phyloP scores from a whole-genome alignment of 352 stramenopile genomes.

The Blastocystis sp. region DNA sequence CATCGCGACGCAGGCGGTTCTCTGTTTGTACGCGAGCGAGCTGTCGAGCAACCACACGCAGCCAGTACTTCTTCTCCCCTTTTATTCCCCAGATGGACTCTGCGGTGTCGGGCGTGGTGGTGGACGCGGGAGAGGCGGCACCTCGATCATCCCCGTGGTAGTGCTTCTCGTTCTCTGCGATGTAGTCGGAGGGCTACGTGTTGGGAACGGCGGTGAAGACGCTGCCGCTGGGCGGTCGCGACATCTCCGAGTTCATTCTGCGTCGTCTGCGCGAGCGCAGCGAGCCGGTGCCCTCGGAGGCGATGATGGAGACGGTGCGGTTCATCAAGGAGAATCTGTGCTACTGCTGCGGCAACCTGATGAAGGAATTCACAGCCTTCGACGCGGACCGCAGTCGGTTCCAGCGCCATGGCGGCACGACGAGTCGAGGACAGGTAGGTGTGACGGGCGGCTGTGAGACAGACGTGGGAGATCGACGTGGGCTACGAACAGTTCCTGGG shows the following conservation, averaged over 20 bases:
- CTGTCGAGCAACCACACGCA: constrained; percentile 60
- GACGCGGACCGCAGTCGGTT: constrained; percentile 81
- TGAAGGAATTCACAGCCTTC: constrained; percentile 88
- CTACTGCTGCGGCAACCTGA: constrained; percentile 84
- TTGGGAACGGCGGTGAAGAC: constrained; percentile 84
- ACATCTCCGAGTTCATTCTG: constrained; percentile 88
- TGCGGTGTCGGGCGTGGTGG: constrained; percentile 80
- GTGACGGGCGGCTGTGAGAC: constrained; percentile 61
- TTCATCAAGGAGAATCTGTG: constrained; percentile 83
- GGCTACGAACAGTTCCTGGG: constrained; percentile 83
- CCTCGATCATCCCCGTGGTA: constrained; percentile 79
- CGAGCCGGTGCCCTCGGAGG: constrained; percentile 77
- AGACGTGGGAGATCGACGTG: constrained; percentile 77
- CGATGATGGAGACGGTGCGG: constrained; percentile 72
- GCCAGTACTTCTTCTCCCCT: not conserved
- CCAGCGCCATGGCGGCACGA: constrained; percentile 69
- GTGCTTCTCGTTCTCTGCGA: not conserved
- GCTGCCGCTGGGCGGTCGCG: constrained; percentile 79
- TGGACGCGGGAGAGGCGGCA: constrained; percentile 84
- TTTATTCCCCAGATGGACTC: constrained; percentile 63
- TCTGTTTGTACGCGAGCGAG: constrained; percentile 75
- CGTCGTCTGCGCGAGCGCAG: constrained; percentile 75
- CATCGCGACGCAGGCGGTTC: constrained; percentile 83
- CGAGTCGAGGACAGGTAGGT: constrained; percentile 47
- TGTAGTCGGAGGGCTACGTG: constrained; percentile 78